These are phyloP conservation scores for Bolboschoenus planiculmis DNA, from an alignment of 176 grass and related monocot species.

Conservation along the genomic window DNA sequence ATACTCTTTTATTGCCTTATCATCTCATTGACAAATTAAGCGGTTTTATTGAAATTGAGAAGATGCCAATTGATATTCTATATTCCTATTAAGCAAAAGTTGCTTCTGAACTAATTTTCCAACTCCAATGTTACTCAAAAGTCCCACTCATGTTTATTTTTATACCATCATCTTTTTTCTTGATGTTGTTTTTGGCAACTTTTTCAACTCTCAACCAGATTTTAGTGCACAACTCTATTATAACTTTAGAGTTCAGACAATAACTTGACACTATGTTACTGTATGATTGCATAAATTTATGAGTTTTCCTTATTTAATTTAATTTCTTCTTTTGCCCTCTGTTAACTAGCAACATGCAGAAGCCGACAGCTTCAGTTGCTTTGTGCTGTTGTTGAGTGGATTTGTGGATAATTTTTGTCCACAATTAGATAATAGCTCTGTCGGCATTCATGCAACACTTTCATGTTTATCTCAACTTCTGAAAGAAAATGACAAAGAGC, in stretches of 20 bases:
- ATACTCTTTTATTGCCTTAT: not conserved
- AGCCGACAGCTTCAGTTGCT: conserved; percentile 85
- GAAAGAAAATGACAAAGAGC: conserved; percentile 89
- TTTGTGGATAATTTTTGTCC: conserved; percentile 85
- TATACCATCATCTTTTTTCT: not conserved
- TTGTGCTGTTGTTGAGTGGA: conserved; percentile 67
- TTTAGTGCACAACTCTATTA: not conserved
- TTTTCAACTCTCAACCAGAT: not conserved
- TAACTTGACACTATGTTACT: too few species aligned
- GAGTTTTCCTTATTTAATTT: conserved; percentile 7
- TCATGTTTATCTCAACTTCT: conserved; percentile 69
- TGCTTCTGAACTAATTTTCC: not conserved
- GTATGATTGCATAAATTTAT: too few species aligned
- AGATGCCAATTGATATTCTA: not conserved
- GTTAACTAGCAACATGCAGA: conserved; percentile 42
- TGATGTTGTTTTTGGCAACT: too few species aligned
- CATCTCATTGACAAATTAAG: not conserved
- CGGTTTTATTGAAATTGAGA: not conserved
- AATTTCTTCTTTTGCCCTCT: not conserved
- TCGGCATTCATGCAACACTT: conserved; percentile 67
- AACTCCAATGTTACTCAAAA: not conserved
- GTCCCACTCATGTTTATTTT: not conserved
- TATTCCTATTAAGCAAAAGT: not conserved
- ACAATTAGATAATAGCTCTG: conserved; percentile 79
- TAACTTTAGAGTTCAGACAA: not conserved